These are phyloP conservation scores for Irpex rosettiformis DNA, from an alignment of 1,284 basidiomycete species.

Conservation along the genomic window DNA sequence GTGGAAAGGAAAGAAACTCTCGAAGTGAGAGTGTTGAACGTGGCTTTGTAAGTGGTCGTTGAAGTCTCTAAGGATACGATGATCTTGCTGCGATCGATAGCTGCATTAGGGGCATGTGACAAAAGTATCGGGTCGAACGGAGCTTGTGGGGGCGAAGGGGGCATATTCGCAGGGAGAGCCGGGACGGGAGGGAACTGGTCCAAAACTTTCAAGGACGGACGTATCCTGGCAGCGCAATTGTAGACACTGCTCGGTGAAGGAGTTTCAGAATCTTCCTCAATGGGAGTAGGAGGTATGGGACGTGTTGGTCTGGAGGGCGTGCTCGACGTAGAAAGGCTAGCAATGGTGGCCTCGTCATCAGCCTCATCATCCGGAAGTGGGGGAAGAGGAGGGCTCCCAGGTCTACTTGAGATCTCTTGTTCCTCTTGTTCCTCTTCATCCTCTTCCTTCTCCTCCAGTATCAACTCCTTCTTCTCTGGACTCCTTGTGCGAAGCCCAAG, in stretches of 20 bases:
- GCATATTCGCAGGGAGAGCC: slow-evolving; percentile 30
- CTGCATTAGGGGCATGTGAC: slow-evolving; percentile 47
- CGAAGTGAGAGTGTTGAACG: slow-evolving; percentile 59
- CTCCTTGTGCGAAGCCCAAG: slow-evolving; percentile 31
- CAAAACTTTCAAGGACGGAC: slow-evolving; percentile 41
- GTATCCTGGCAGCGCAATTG: slow-evolving; percentile 22
- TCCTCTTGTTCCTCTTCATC: slow-evolving; percentile 21
- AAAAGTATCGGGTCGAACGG: slow-evolving; percentile 65
- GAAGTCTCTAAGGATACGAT: slow-evolving; percentile 71
- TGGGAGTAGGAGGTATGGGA: slow-evolving; percentile 32
- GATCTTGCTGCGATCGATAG: slow-evolving; percentile 53
- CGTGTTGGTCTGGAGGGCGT: slow-evolving; percentile 36
- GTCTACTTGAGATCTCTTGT: slow-evolving; percentile 6
- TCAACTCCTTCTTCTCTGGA: slow-evolving; percentile 14
- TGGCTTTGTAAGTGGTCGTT: slow-evolving; percentile 59
- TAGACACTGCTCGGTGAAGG: slow-evolving; percentile 5
- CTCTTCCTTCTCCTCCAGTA: slow-evolving; percentile 25
- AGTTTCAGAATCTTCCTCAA: slow-evolving; percentile 15
- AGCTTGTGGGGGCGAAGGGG: slow-evolving; percentile 37
- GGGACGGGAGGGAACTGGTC: slow-evolving; percentile 39
- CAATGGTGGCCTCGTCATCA: slow-evolving; percentile 17
- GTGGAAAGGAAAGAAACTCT: slow-evolving; percentile 61
- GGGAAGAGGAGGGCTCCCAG: slow-evolving; percentile 53
- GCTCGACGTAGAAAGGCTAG: slow-evolving; percentile 17
- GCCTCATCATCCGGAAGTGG: slow-evolving; percentile 38